phyloP scores from a whole-genome alignment of 1,284 basidiomycete genomes.

The Xerocomus tenax region DNA sequence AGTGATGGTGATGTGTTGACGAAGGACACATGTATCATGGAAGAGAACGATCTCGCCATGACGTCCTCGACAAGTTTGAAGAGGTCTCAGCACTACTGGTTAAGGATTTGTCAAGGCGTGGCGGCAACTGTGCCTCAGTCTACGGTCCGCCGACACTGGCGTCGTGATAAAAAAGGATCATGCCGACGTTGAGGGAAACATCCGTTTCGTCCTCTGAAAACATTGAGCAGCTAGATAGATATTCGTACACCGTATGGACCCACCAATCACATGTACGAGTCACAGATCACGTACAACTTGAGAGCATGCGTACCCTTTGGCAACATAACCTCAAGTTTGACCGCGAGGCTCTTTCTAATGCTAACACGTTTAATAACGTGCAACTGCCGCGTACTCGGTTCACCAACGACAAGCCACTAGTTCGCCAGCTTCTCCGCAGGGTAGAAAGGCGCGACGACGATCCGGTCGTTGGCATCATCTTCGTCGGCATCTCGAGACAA shows the following conservation, averaged over 20 bases:
- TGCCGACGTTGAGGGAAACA: constrained; percentile 40
- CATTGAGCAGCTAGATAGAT: constrained; percentile 8
- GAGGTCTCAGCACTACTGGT: constrained; percentile 59
- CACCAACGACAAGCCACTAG: constrained; percentile 96
- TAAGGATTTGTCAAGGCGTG: too few relatives aligned
- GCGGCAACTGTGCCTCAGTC: too few relatives aligned
- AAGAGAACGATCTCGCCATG: constrained; percentile 90
- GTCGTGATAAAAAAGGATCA: constrained; percentile 47
- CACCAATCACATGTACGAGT: constrained; percentile 84
- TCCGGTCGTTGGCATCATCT: constrained; percentile 70
- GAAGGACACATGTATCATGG: constrained; percentile 87
- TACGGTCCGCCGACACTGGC: too few relatives aligned
- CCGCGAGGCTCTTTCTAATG: constrained; percentile 65
- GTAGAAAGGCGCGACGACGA: constrained; percentile 89
- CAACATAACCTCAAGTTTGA: constrained; percentile 84
- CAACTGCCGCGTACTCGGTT: constrained; percentile 63
- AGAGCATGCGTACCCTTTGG: constrained; percentile 77
- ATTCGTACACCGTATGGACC: constrained; percentile 23
- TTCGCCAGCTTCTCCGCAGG: constrained; percentile 86
- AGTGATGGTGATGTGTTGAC: constrained; percentile 84
- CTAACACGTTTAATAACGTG: constrained; percentile 95
- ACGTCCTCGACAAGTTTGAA: constrained; percentile 93
- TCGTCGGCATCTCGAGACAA: constrained; percentile 82
- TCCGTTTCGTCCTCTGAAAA: constrained; percentile 84
- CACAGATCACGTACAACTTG: constrained; percentile 88